Evolutionary conservation across 139 green algal genomes (phyloP).

Genomic region (Chloropicon primus): DNA sequence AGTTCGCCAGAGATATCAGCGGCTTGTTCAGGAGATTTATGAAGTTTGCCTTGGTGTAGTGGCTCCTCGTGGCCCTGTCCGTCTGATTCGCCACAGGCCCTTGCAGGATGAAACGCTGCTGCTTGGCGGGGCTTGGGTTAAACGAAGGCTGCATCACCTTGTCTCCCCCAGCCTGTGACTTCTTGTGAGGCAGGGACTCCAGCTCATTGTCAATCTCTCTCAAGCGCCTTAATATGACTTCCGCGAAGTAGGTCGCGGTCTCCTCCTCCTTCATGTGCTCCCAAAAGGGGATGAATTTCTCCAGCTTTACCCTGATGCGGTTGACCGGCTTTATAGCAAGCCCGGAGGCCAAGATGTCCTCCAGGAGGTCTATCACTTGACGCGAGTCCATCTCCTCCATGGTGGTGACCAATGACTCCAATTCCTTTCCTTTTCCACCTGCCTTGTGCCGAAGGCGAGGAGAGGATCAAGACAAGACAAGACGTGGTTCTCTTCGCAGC

Average conservation of each 20-base stretch:
- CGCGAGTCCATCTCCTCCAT: background rate
- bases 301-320: background rate
- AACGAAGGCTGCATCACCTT: background rate
- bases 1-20: background rate
- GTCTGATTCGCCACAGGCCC: background rate
- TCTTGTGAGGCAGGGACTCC: background rate
- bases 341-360: background rate
- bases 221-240: background rate
- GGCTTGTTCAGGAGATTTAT: background rate
- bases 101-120: background rate
- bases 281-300: background rate
- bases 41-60: background rate
- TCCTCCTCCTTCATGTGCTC: background rate
- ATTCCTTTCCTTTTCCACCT: too few relatives aligned
- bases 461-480: too few relatives aligned
- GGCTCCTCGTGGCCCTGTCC: background rate
- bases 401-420: background rate
- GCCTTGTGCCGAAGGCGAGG: too few relatives aligned
- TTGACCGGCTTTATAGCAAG: background rate
- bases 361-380: background rate
- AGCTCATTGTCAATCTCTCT: background rate
- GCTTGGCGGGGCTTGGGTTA: background rate
- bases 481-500: too few relatives aligned
- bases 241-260: background rate
- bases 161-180: background rate